Percentiles rank a stretch among this genome's conserved stretches.
phyloP scores from a whole-genome alignment of 2,329 filamentous ascomycete species.

The Fonsecaea multimorphosa region DNA sequence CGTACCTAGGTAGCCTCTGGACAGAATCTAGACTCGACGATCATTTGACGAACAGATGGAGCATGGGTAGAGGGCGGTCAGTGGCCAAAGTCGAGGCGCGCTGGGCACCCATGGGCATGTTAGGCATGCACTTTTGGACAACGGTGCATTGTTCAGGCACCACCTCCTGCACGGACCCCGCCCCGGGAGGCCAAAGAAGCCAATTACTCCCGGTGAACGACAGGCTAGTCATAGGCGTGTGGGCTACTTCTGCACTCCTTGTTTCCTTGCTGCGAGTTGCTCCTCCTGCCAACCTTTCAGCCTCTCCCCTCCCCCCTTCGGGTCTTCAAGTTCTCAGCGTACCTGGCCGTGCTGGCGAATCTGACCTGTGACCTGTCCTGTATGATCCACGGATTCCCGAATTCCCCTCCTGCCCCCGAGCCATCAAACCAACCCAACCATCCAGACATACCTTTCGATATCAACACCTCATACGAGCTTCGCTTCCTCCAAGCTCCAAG shows the following conservation, averaged over 20 bases:
- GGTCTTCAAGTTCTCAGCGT: neutral
- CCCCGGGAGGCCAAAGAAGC: constrained; percentile 9
- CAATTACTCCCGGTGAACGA: neutral
- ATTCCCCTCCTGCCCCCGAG: constrained; percentile 2
- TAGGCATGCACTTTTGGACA: constrained; percentile 5
- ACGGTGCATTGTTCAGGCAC: constrained; percentile 1
- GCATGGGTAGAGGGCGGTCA: constrained; percentile 7
- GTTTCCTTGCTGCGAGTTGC: constrained; percentile 6
- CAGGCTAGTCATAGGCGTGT: constrained; percentile 3
- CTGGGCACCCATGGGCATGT: constrained; percentile 3
- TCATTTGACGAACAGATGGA: constrained; percentile 12
- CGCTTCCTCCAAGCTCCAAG: neutral
- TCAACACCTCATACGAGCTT: neutral
- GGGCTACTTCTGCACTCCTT: constrained; percentile 9
- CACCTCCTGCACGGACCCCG: neutral
- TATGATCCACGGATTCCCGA: neutral
- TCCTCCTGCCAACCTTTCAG: constrained; percentile 2
- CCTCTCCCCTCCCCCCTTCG: neutral
- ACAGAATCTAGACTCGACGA: constrained; percentile 10
- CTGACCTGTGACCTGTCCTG: neutral
- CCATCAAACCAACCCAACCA: neutral
- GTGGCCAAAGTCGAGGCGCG: constrained; percentile 5
- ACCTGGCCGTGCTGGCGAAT: constrained; percentile 1
- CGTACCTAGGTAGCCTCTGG: neutral
- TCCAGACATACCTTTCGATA: neutral